A percentile compares a stretch with the other conserved stretches of the same genome.
Evolutionary conservation across 495 filamentous ascomycete genomes (phyloP).

Genomic region (Penicillium canariense): DNA sequence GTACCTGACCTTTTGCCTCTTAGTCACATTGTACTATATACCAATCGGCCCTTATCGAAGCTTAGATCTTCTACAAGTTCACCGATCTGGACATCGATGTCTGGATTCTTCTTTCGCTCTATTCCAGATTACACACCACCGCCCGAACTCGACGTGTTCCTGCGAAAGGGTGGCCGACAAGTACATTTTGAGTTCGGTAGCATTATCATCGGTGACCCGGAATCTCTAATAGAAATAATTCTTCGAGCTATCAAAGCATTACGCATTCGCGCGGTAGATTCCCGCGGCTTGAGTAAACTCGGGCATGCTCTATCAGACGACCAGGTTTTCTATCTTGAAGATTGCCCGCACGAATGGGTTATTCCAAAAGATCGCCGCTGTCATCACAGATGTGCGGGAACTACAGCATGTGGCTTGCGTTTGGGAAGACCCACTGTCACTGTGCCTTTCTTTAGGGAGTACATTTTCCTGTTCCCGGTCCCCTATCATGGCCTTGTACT

Average conservation of each 20-base stretch:
- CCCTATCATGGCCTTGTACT: background rate
- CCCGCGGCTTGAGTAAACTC: constrained; percentile 58
- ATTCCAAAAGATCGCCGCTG: constrained; percentile 55
- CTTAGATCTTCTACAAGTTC: too few species aligned
- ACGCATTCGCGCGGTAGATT: constrained; percentile 57
- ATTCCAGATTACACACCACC: constrained; percentile 44
- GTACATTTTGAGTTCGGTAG: constrained; percentile 65
- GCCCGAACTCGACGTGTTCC: constrained; percentile 45
- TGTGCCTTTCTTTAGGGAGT: constrained; percentile 64
- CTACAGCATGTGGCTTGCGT: constrained; percentile 55
- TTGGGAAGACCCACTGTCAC: constrained; percentile 55
- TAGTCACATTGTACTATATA: too few species aligned
- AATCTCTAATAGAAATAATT: constrained; percentile 46
- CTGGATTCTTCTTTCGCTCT: constrained; percentile 57
- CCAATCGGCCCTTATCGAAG: too few species aligned
- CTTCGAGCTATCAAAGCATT: constrained; percentile 47
- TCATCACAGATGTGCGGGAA: constrained; percentile 65
- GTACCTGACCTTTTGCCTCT: too few species aligned
- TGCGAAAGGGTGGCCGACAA: constrained; percentile 48
- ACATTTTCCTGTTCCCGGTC: constrained; percentile 8
- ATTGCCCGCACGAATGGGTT: constrained; percentile 63
- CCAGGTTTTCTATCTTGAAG: constrained; percentile 50
- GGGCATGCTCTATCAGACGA: constrained; percentile 37
- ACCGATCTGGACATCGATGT: constrained; percentile 38
- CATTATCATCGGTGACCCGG: constrained; percentile 58